These are phyloP conservation scores for Dothideomycetes sp. DNA, from an alignment of 2,329 filamentous ascomycete species.

Conservation along the genomic window DNA sequence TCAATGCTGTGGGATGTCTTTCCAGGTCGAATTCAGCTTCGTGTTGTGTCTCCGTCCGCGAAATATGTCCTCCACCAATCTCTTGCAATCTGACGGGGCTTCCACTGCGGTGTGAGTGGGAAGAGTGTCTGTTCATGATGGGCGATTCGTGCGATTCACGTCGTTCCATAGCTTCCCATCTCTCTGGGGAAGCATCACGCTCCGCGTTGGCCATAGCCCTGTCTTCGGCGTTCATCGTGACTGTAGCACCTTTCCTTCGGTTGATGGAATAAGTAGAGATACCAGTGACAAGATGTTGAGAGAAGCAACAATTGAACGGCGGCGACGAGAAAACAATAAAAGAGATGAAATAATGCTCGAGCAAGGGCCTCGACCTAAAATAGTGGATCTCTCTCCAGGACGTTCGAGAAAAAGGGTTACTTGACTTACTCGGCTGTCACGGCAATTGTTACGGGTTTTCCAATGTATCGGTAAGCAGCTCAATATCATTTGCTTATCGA, in stretches of 20 bases:
- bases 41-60: conserved; percentile 52
- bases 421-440: no score
- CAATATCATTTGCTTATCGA: no score
- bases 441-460: no score
- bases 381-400: no score
- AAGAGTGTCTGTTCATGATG: conserved; percentile 15
- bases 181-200: conserved; percentile 41
- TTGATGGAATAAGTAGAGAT: no score
- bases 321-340: conserved; percentile 6
- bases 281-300: no score
- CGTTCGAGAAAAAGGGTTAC: no score
- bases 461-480: no score
- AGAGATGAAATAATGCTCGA: conserved; percentile 5
- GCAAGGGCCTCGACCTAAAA: no score
- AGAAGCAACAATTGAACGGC: not conserved
- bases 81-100: conserved; percentile 42
- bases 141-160: conserved; percentile 8
- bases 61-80: conserved; percentile 40
- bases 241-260: not conserved
- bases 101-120: conserved; percentile 46
- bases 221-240: conserved; percentile 44
- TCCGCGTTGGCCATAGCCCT: conserved; percentile 47
- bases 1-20: conserved; percentile 58
- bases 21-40: conserved; percentile 49
- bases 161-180: conserved; percentile 20